Percentiles rank a stretch among this genome's conserved stretches.
Conservation (phyloP, 2,329 filamentous ascomycete species). For the Scedosporium apiospermum region DNA sequence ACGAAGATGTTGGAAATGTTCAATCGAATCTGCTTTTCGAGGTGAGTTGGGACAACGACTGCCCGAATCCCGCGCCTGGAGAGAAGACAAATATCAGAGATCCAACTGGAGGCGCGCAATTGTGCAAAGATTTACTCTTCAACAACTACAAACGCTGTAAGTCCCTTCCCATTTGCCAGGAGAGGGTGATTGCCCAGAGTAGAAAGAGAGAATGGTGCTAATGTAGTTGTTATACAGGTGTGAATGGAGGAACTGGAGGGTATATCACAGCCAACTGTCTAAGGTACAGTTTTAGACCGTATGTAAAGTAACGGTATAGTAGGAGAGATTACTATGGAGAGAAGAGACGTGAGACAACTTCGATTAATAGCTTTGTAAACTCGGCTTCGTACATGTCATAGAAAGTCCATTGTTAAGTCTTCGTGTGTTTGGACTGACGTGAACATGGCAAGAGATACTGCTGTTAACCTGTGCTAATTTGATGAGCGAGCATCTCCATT, state of each 20-base stretch:
- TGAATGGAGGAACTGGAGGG: not conserved
- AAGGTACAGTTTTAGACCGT: not conserved
- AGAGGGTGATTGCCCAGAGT: not conserved
- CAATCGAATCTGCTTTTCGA: not conserved
- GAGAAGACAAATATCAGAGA: not conserved
- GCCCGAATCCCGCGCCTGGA: not conserved
- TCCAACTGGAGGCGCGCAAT: not conserved
- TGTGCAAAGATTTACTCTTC: not conserved
- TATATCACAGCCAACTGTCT: not conserved
- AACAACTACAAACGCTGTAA: not conserved
- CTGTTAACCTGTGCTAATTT: no score
- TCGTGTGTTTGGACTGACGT: no score
- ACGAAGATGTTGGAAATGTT: not conserved
- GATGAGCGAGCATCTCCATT: no score
- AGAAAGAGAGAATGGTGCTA: not conserved
- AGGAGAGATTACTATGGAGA: no score
- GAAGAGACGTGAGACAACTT: no score
- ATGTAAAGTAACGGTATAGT: not conserved
- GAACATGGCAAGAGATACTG: no score
- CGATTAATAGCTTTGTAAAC: no score
- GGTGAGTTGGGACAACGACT: not conserved
- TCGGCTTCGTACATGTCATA: no score
- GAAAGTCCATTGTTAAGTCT: no score
- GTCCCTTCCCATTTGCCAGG: not conserved
- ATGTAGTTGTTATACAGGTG: not conserved